Conservation (phyloP, 2,329 filamentous ascomycete species). For the Colletotrichum melonis region DNA sequence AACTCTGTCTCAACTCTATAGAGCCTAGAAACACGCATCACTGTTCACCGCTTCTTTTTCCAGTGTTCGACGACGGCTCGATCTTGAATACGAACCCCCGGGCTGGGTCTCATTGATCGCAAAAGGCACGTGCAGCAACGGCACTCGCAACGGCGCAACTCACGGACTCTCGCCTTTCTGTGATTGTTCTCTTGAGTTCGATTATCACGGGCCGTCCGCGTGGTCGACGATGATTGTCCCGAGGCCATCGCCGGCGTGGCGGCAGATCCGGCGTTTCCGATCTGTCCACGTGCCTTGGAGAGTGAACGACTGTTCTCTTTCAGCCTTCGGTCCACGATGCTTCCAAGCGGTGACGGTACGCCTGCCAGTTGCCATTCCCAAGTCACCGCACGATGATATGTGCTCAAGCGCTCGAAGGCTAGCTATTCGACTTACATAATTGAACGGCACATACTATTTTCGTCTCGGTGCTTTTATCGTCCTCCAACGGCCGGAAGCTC, state of each 20-base stretch:
- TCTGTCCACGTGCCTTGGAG: background rate
- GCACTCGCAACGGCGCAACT: slow-evolving; percentile 6
- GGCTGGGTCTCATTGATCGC: background rate
- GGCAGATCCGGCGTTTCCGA: slow-evolving; percentile 13
- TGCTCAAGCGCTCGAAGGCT: background rate
- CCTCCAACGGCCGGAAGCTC: background rate
- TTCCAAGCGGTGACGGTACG: background rate
- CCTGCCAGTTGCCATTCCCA: slow-evolving; percentile 8
- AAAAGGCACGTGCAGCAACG: background rate
- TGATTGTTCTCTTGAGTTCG: background rate
- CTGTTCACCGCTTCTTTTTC: background rate
- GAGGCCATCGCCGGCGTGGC: background rate
- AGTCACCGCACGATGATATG: background rate
- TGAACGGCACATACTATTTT: background rate
- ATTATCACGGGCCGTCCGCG: slow-evolving; percentile 2
- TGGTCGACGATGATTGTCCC: background rate
- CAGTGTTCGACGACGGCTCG: background rate
- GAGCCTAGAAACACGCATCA: background rate
- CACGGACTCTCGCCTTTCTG: slow-evolving; percentile 3
- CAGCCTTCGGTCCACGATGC: background rate
- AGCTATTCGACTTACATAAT: background rate
- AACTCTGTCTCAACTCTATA: background rate
- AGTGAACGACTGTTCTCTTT: slow-evolving; percentile 1
- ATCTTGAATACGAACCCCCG: background rate
- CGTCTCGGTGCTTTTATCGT: background rate